Percentiles rank a stretch among this genome's conserved stretches.
Evolutionary conservation across 1,284 basidiomycete genomes (phyloP).

Genomic region (Boletus sp.): DNA sequence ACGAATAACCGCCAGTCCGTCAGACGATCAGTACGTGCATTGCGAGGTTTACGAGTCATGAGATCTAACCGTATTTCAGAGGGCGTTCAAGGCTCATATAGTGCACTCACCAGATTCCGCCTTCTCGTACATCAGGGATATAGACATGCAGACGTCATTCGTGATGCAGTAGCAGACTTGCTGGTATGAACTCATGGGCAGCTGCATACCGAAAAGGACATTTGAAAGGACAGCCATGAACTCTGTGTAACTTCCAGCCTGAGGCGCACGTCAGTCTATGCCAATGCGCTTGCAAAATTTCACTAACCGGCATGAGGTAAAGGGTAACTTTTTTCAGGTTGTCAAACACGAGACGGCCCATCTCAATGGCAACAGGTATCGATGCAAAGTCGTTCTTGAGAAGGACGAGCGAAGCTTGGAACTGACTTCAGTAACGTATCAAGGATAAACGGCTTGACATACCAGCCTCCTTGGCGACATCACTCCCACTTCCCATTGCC

Average conservation of each 20-base stretch:
- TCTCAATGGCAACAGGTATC: slow-evolving; percentile 44
- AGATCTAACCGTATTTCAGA: too few species aligned
- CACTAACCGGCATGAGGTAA: slow-evolving; percentile 47
- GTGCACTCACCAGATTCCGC: too few species aligned
- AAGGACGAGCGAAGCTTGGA: slow-evolving; percentile 38
- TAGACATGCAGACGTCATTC: slow-evolving; percentile 45
- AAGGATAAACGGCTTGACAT: too few species aligned
- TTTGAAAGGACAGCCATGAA: slow-evolving; percentile 43
- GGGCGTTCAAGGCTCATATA: too few species aligned
- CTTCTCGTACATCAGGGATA: slow-evolving; percentile 44
- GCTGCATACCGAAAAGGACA: slow-evolving; percentile 45
- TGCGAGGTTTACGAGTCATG: slow-evolving; percentile 64
- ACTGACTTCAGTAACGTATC: too few species aligned
- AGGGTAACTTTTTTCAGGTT: slow-evolving; percentile 55
- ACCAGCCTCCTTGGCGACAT: slow-evolving; percentile 74
- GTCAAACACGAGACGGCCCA: slow-evolving; percentile 61
- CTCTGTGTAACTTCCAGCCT: slow-evolving; percentile 44
- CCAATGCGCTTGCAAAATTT: too few species aligned
- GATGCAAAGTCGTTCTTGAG: slow-evolving; percentile 44
- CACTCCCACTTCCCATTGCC: slow-evolving; percentile 85
- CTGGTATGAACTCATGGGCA: slow-evolving; percentile 47
- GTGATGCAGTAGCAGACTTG: slow-evolving; percentile 49
- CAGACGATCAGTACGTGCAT: slow-evolving; percentile 58
- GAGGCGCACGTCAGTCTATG: slow-evolving; percentile 35
- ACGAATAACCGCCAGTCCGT: slow-evolving; percentile 42